Base-by-base conservation (phyloP, 441 rosid species). In the Populus hybrid region DNA sequence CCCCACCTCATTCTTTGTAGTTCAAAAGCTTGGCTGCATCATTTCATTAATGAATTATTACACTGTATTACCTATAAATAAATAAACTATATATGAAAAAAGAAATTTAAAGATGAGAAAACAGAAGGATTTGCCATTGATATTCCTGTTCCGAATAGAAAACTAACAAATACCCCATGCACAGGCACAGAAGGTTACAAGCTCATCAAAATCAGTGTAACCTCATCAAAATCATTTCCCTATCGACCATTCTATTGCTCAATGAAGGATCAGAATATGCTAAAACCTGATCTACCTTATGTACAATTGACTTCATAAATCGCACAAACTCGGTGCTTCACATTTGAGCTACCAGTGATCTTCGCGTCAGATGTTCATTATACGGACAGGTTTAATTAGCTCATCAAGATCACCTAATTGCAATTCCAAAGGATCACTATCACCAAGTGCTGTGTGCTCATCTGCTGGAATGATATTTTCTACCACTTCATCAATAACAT, bases 361-460 rank as follows among this genome's bases (percentile, higher is more conserved):
- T 31, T 45, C 69, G 45, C 10, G 23, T 71, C 78, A 38, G 35
- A 74, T 71, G 68, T 82, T 83, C 97, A 90, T 91, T 78, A 94
- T 82, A 10, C 91, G 89, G 72, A 92, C 76, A 40, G 98, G 97
- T 82, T 85, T 88, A 78, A 90, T 90, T 50, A 85, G 80, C 77
- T 87, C 85, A 61, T 90, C 88, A 40, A 84, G 78, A 79, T 87
- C 88, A 65, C 81, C 86, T 14, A 72, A 72, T 33, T 81, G 80
- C 12, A 83, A 76, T 61, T 84, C 90, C 9, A 75, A 40, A 35
- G 75, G 74, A 76, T 85, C 92, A 64, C 78, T 70, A 9, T 85
- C 86, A 28, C 81, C 42, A 72, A 82, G 80, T 68, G 76, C 59
- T 45, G 78, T 74, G 53, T 81, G 87, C 83, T 82, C 83, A 35